Evolutionary conservation across 2,329 filamentous ascomycete species (phyloP), one percentile per base, ranked within the genome.

Genomic region (Calonectria hongkongensis): DNA sequence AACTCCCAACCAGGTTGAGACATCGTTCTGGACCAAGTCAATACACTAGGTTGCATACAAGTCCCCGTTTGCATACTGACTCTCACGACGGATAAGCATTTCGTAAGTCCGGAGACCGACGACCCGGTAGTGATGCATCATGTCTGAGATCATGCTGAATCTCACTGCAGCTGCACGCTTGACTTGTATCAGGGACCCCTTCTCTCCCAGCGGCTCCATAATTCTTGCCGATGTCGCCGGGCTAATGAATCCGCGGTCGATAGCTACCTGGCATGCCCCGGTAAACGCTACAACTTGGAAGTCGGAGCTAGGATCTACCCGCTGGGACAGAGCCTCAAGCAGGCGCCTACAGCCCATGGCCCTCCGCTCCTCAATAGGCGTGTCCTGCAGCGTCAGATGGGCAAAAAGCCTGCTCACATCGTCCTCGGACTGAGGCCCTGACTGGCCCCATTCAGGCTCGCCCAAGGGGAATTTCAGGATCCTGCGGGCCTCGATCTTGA

Each of bases 191-290:
- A 60, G 54, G n/a, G 54, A 60, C n/a, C 54, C 54, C 36, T 60
- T 60, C 54, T 41, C 54, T 39, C 36, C 54, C 33, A 60, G 33
- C 21, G 54, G 36, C 54, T 36, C 54, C 54, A 60, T 60, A 25
- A 60, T 60, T 60, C 39, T 60, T 13, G 54, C 54, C 21, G 54
- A 60, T 60, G 5, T 60, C 33, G 54, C 54, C 18, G 54, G 54
- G 54, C 36, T 60, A 41, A 60, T 60, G 54, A 60, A 60, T 33
- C 54, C 54, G 54, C 54, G 54, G 25, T 60, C 54, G 33, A 60
- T 60, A 18, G 54, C 54, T 21, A 60, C 54, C 54, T 60, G 54
- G 54, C 33, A 36, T 18, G 54, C 54, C 54, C 54, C 54, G 21
- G 54, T 60, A 41, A 60, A 60, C n/a, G 54, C 36, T 60, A 60